These are phyloP conservation scores for Leptographium wingfieldii DNA, from an alignment of 2,329 filamentous ascomycete genomes.

Conservation along the genomic window DNA sequence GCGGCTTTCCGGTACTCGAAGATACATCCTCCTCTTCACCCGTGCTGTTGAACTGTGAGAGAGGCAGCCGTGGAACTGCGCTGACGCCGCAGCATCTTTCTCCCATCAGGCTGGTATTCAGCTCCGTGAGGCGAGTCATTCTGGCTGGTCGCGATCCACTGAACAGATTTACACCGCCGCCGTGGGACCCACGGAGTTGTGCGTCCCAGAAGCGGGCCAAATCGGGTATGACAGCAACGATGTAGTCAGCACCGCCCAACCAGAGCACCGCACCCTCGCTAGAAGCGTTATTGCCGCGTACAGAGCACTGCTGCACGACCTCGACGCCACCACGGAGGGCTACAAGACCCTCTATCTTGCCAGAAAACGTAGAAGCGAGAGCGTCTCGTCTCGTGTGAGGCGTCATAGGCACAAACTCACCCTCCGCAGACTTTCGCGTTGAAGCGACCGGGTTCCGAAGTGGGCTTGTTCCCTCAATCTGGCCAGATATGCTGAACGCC, in stretches of 20 bases:
- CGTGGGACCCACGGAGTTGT: constrained; percentile 37
- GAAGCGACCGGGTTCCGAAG: constrained; percentile 29
- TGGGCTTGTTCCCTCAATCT: constrained; percentile 46
- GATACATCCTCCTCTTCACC: constrained; percentile 13
- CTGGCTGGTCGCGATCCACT: constrained; percentile 40
- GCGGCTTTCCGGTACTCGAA: constrained; percentile 18
- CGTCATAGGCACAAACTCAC: constrained; percentile 52
- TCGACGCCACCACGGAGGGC: constrained; percentile 40
- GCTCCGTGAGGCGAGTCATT: constrained; percentile 42
- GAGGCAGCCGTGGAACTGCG: constrained; percentile 26
- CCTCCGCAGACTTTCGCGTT: constrained; percentile 23
- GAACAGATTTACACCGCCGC: constrained; percentile 42
- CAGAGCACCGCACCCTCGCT: constrained; percentile 45
- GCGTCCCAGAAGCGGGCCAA: constrained; percentile 47
- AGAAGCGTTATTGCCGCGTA: constrained; percentile 26
- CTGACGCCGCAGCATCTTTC: constrained; percentile 42
- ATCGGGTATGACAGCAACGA: constrained; percentile 41
- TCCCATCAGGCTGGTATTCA: constrained; percentile 40
- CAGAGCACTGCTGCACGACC: constrained; percentile 31
- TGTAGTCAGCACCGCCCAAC: constrained; percentile 41
- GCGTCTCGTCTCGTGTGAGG: constrained; percentile 46
- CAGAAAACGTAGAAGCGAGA: constrained; percentile 28
- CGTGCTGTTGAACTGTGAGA: constrained; percentile 9
- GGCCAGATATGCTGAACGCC: constrained; percentile 43
- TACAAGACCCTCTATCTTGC: constrained; percentile 37